These are phyloP conservation scores for Phytophthora nicotianae DNA, from an alignment of 352 stramenopile species.

Conservation along the genomic window DNA sequence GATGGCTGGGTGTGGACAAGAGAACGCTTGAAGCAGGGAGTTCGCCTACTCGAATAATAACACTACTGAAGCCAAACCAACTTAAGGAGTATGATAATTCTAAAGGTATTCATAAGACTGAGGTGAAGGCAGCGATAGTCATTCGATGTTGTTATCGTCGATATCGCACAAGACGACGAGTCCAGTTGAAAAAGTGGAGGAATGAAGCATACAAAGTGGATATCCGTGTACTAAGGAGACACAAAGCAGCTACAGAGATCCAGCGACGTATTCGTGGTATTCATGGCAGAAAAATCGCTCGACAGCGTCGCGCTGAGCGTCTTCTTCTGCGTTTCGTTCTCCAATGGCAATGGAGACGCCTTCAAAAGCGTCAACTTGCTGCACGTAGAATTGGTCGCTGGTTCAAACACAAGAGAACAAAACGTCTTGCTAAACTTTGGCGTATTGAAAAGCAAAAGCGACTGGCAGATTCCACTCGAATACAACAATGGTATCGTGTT, in stretches of 20 bases:
- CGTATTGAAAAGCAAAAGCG: constrained; percentile 33
- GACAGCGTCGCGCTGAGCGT: constrained; percentile 30
- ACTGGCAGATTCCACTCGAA: constrained; percentile 19
- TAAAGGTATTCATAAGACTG: constrained; percentile 5
- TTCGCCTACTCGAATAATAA: constrained; percentile 12
- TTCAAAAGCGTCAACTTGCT: constrained; percentile 23
- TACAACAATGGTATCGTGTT: constrained; percentile 41
- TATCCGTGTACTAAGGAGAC: constrained; percentile 26
- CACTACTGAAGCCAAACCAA: constrained; percentile 14
- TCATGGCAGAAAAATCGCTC: constrained; percentile 26
- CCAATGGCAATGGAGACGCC: constrained; percentile 44
- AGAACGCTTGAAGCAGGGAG: background rate
- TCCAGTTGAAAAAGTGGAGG: constrained; percentile 27
- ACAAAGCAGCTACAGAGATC: constrained; percentile 39
- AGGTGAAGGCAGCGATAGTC: constrained; percentile 4
- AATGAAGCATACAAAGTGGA: constrained; percentile 40
- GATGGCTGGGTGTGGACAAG: background rate
- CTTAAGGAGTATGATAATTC: constrained; percentile 11
- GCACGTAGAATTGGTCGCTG: constrained; percentile 42
- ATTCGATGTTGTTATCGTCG: constrained; percentile 42
- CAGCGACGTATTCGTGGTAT: constrained; percentile 42
- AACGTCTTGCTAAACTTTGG: constrained; percentile 45
- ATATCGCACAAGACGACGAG: constrained; percentile 20
- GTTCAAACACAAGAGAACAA: constrained; percentile 42
- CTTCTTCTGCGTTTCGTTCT: constrained; percentile 35